These are phyloP conservation scores for Ajuga chamaepitys DNA, from an alignment of 257 asterid species.

Conservation along the genomic window DNA sequence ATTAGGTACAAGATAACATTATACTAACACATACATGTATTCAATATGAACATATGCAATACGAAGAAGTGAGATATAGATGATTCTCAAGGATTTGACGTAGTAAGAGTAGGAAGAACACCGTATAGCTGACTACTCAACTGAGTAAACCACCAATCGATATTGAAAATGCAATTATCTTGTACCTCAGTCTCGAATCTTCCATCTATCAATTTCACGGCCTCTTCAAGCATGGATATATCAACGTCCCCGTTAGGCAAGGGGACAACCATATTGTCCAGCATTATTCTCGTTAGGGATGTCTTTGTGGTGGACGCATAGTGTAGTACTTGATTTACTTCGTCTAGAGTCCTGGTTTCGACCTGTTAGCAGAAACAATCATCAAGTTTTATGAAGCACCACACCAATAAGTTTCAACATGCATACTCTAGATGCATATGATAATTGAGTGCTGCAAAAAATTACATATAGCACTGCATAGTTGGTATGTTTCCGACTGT, in stretches of 20 bases:
- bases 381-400: neutral
- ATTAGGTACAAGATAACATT: neutral
- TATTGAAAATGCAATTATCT: neutral
- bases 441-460: neutral
- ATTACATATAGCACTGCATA: neutral
- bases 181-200: constrained; percentile 87
- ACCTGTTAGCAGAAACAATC: constrained; percentile 36
- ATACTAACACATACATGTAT: neutral
- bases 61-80: neutral
- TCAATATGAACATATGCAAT: neutral
- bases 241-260: constrained; percentile 68
- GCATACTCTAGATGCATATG: neutral
- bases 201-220: constrained; percentile 65
- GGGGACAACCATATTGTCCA: constrained; percentile 96
- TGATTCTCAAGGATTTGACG: neutral
- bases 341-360: constrained; percentile 89
- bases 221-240: constrained; percentile 88
- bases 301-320: constrained; percentile 72
- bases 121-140: neutral
- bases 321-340: constrained; percentile 67
- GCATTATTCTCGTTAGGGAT: constrained; percentile 75
- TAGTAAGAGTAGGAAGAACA: neutral
- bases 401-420: neutral
- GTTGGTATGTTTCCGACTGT: neutral
- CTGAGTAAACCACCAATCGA: neutral